These are phyloP conservation scores for Mycena alexandri DNA, from an alignment of 768 basidiomycete genomes.

Conservation along the genomic window DNA sequence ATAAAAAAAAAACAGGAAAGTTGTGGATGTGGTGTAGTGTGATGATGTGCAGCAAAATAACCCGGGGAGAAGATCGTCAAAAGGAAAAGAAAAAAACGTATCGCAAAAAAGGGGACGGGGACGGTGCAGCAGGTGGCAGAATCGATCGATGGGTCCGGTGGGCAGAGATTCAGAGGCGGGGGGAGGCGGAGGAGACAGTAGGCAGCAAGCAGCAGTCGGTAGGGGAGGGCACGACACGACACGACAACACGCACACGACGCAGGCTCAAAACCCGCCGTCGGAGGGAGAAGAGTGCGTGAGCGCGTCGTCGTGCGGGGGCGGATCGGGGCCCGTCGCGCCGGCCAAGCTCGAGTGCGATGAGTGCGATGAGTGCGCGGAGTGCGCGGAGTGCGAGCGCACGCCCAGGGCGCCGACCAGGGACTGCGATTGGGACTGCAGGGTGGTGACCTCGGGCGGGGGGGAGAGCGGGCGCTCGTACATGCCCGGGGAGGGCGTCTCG, in stretches of 20 bases:
- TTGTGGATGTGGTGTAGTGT: conserved; percentile 39
- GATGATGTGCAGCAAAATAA: conserved; percentile 42
- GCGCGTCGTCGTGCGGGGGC: conserved; percentile 51
- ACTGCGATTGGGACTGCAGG: conserved; percentile 56
- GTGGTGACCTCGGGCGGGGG: conserved; percentile 71
- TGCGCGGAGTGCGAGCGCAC: too few species aligned
- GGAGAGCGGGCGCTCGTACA: conserved; percentile 67
- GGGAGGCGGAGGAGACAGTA: conserved; percentile 1
- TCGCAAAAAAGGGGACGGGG: conserved; percentile 49
- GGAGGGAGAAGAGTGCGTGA: conserved; percentile 53
- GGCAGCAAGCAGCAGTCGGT: too few species aligned
- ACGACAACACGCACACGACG: too few species aligned
- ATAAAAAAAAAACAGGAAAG: conserved; percentile 35
- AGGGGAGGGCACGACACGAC: too few species aligned
- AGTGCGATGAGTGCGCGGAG: conserved; percentile 45
- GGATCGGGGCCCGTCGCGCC: conserved; percentile 47
- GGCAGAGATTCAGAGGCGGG: neutral
- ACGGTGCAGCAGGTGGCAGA: conserved; percentile 24
- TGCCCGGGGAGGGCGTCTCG: conserved; percentile 68
- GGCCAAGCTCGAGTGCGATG: neutral
- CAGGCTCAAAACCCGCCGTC: conserved; percentile 59
- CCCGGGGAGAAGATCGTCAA: too few species aligned
- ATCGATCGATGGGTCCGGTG: too few species aligned
- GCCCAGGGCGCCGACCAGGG: too few species aligned
- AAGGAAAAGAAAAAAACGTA: conserved; percentile 44